Conservation (phyloP, 176 grass and related monocot genomes). For the Canna indica region DNA sequence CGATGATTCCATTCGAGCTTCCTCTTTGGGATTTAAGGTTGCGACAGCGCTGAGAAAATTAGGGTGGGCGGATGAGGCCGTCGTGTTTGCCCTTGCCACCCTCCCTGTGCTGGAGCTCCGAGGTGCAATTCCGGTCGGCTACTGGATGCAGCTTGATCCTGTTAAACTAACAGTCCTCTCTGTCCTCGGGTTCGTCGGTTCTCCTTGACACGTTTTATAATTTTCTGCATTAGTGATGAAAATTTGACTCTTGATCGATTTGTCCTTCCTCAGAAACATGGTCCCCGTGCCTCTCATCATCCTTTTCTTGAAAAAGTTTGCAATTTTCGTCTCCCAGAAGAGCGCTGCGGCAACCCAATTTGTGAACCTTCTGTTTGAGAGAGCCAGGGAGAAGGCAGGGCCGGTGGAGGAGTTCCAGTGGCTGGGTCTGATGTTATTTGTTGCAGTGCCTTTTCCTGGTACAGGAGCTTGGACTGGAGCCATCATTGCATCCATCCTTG, state of each 20-base stretch:
- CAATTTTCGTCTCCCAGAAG: constrained; percentile 54
- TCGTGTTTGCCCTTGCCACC: constrained; percentile 68
- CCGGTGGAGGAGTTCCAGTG: constrained; percentile 86
- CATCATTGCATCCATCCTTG: constrained; percentile 65
- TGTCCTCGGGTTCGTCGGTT: constrained; percentile 52
- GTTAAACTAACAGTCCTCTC: constrained; percentile 59
- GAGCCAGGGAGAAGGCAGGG: constrained; percentile 62
- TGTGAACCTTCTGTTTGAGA: constrained; percentile 70
- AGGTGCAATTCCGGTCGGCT: constrained; percentile 79
- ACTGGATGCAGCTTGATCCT: constrained; percentile 84
- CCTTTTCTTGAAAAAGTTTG: constrained; percentile 73
- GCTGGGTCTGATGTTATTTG: constrained; percentile 91
- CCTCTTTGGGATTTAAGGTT: constrained; percentile 67
- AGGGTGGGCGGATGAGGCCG: constrained; percentile 77
- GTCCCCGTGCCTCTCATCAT: constrained; percentile 75
- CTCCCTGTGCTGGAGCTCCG: constrained; percentile 84
- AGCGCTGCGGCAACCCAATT: constrained; percentile 40
- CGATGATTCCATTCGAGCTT: constrained; percentile 58
- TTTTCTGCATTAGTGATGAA: neutral
- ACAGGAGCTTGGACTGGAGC: constrained; percentile 86
- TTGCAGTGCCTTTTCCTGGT: constrained; percentile 80
- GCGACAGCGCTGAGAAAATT: constrained; percentile 53
- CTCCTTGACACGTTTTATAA: neutral
- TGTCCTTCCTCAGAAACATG: constrained; percentile 73
- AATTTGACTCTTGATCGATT: neutral